Percentiles rank a stretch among this genome's conserved stretches.
These are phyloP conservation scores for Ilyonectria destructans DNA, from an alignment of 2,329 filamentous ascomycete species.

Conservation along the genomic window DNA sequence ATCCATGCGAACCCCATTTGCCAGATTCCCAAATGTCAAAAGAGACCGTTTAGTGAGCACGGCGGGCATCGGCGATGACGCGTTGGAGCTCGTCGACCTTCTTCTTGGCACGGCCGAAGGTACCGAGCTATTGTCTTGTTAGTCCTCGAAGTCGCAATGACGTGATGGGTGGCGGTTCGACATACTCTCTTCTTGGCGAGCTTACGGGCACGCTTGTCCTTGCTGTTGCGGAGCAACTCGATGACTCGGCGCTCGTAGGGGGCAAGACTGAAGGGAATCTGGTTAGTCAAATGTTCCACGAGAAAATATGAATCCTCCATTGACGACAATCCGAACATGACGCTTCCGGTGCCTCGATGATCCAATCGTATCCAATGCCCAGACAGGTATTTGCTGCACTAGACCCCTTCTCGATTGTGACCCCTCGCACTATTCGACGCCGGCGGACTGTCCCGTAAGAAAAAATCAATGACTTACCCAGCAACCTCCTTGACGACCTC, in stretches of 20 bases:
- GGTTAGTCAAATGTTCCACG: conserved; percentile 47
- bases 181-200: conserved; percentile 98
- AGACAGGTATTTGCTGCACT: neutral
- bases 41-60: conserved; percentile 68
- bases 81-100: conserved; percentile 99
- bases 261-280: conserved; percentile 73
- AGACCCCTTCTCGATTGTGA: conserved; percentile 6
- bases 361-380: neutral
- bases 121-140: conserved; percentile 81
- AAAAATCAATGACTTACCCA: conserved; percentile 75
- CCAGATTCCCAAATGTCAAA: conserved; percentile 50
- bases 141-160: conserved; percentile 39
- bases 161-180: conserved; percentile 46
- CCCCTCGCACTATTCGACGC: conserved; percentile 7
- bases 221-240: conserved; percentile 98
- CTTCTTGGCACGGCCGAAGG: conserved; percentile 98
- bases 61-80: conserved; percentile 96
- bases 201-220: conserved; percentile 99
- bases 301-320: neutral
- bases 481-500: conserved; percentile 99
- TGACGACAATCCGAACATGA: neutral
- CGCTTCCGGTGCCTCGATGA: neutral
- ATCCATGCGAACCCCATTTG: conserved; percentile 54
- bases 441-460: conserved; percentile 2
- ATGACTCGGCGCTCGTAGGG: conserved; percentile 99